Evolutionary conservation across 148 eudicot genomes (phyloP), one percentile per base, ranked within the genome.

Genomic region (Silene uniflora): DNA sequence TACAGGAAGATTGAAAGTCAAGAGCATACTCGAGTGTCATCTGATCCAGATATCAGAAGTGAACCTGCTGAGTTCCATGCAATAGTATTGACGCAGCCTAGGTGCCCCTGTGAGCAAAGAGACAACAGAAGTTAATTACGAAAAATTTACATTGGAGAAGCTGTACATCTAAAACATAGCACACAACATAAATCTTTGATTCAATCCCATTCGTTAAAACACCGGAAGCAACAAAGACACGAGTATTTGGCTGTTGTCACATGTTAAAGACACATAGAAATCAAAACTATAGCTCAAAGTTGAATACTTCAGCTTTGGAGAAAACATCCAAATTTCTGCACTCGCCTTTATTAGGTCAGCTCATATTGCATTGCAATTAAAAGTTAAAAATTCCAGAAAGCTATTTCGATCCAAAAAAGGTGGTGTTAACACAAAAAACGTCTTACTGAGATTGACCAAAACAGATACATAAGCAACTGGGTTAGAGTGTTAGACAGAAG

Each of bases 61-160:
- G 99, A 90, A 82, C 99, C 99, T 54, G 76, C 82, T 49, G 99
- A 89, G 78, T 92, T 95, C 99, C 99, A 95, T 73, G 97, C 89
- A 35, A 95, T 84, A 71, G 96, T 79, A 84, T 95, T 95, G 21
- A 95, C 99, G 80, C 99, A 95, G 62, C 99, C 94, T 59, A 42
- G 74, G 80, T 95, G 99, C 82, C 94, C 99, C 99, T 95, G 88
- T 23, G 10, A 79, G 72, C 35, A 80, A 56, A 68, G 55, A 58
- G 62, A 67, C 13, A 27, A 49, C 61, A 19, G 29, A 66, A 47
- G 7, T 39, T 39, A 2, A 2, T 39, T 59, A 44, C 35, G 22
- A 29, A 27, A 13, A 16, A 10, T 23, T 49, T 6, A 25, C 44
- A 39, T 39, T 67, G 71, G 71, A 39, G 23, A 67, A 12, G 14